Evolutionary conservation across 2,329 filamentous ascomycete genomes (phyloP), one percentile per base, ranked within the genome.

Genomic region (Fusarium sp.): DNA sequence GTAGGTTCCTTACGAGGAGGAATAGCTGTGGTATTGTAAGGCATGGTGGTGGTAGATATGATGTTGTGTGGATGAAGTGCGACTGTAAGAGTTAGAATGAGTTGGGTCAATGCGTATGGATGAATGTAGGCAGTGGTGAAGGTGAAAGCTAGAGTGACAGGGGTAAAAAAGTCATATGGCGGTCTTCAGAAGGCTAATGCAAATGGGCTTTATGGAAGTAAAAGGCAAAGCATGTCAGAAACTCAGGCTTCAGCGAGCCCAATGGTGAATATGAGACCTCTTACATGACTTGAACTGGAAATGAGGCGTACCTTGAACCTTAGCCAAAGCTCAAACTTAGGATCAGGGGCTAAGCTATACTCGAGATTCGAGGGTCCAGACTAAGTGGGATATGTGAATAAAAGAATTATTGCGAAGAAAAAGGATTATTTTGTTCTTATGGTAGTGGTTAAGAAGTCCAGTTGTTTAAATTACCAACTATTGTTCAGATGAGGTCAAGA

Each of bases 21-120:
- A 58, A 96, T 96, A 20, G 93, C 91, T 6, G 90, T 90, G 71
- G 93, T 95, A 81, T 97, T 97, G 84, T 96, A 94, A 26, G 94
- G 92, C 94, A 98, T 98, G 49, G 20, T 80, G 31, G 9, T 15
- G 41, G 11, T 16, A 24, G 28, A 43, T 20, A 59, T 31, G 18
- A 29, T 13, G 24, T 29, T 28, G 37, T 41, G 13, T 16, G 2
- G 6, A 29, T 26, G 29, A 28, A 35, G 31, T 37, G 15, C 13
- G 23, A 56, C 56, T 59, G 55, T 41, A 5, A 26, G 28, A 26
- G 39, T 69, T 44, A 57, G 58, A 57, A 28, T 38, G 41, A 24
- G 46, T 29, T 44, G n/a, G 37, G 31, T 21, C 12, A 16, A 49
- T 56, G 38, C 24, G 9, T 39, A 18, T 20, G 37, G 29, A 39